phyloP scores from a whole-genome alignment of 2,329 filamentous ascomycete species.

The Bipolaris zeicola region DNA sequence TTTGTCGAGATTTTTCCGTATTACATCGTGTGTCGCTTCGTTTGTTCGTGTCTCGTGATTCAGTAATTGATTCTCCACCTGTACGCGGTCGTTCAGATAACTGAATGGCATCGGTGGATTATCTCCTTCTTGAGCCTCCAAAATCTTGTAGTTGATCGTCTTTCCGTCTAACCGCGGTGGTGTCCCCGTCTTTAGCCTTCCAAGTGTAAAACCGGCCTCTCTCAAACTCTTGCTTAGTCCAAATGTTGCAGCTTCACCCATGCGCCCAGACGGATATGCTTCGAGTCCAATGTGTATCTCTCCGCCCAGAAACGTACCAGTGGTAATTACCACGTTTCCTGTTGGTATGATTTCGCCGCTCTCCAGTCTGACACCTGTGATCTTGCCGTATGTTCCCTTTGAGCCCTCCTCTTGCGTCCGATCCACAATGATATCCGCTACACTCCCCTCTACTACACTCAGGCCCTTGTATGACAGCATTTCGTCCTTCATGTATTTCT shows the following conservation, averaged over 20 bases:
- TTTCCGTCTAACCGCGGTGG: conserved; percentile 83
- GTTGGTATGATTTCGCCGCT: conserved; percentile 83
- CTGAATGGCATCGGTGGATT: conserved; percentile 88
- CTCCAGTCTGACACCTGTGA: conserved; percentile 84
- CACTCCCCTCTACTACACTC: conserved; percentile 81
- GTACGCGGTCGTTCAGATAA: conserved; percentile 79
- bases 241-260: conserved; percentile 92
- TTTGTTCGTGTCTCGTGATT: conserved; percentile 92
- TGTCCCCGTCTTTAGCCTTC: conserved; percentile 92
- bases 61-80: conserved; percentile 80
- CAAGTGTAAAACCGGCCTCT: conserved; percentile 86
- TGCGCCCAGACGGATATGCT: conserved; percentile 81
- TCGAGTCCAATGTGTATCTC: conserved; percentile 96
- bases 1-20: conserved; percentile 89
- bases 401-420: conserved; percentile 56
- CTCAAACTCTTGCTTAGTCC: conserved; percentile 88
- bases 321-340: conserved; percentile 87
- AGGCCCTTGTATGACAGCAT: conserved; percentile 78
- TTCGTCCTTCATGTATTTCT: conserved; percentile 88
- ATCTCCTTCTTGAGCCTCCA: conserved; percentile 80
- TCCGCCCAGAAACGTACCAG: conserved; percentile 90
- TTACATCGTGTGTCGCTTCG: conserved; percentile 76
- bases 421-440: conserved; percentile 85
- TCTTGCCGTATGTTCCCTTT: conserved; percentile 66
- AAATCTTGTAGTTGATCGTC: conserved; percentile 76